Evolutionary conservation across 225 moss, liverwort and hornwort species (phyloP).

Genomic region (Bryoerythrophyllum caledonicum): DNA sequence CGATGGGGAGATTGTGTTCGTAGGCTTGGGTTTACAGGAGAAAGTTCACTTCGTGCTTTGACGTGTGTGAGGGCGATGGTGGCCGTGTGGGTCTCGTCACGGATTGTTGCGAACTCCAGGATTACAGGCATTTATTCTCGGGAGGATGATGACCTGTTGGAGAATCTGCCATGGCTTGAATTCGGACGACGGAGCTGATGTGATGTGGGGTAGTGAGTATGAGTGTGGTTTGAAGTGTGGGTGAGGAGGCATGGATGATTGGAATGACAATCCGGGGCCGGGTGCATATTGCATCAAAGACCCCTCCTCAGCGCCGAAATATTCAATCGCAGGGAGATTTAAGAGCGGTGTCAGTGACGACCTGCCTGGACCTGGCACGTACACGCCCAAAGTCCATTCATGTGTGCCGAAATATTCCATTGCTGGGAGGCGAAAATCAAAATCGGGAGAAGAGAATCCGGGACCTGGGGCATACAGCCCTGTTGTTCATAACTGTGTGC

Average conservation of each 20-base stretch:
- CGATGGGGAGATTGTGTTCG: background rate
- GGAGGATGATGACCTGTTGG: background rate
- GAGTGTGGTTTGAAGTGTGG: background rate
- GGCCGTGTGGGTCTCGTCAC: background rate
- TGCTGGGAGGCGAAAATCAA: slow-evolving; percentile 47
- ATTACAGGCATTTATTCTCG: slow-evolving; percentile 10
- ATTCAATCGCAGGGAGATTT: slow-evolving; percentile 59
- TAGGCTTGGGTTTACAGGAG: background rate
- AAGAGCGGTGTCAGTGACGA: slow-evolving; percentile 33
- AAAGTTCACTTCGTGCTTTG: background rate
- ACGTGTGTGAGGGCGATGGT: too few relatives aligned
- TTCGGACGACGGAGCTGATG: background rate
- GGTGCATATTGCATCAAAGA: slow-evolving; percentile 69
- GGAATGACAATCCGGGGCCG: slow-evolving; percentile 69
- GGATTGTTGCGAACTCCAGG: slow-evolving; percentile 7
- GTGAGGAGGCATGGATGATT: slow-evolving; percentile 41
- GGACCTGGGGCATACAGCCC: slow-evolving; percentile 52
- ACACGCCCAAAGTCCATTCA: slow-evolving; percentile 42
- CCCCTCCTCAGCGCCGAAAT: slow-evolving; percentile 53
- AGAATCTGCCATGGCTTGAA: background rate
- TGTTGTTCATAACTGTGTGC: background rate
- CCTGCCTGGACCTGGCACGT: slow-evolving; percentile 70
- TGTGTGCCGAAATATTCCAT: slow-evolving; percentile 72
- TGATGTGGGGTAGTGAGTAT: background rate
- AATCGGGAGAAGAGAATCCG: slow-evolving; percentile 35